Evolutionary conservation across 306 rosid genomes (phyloP), one percentile per base, ranked within the genome.

Genomic region (Abrus pulchellus): DNA sequence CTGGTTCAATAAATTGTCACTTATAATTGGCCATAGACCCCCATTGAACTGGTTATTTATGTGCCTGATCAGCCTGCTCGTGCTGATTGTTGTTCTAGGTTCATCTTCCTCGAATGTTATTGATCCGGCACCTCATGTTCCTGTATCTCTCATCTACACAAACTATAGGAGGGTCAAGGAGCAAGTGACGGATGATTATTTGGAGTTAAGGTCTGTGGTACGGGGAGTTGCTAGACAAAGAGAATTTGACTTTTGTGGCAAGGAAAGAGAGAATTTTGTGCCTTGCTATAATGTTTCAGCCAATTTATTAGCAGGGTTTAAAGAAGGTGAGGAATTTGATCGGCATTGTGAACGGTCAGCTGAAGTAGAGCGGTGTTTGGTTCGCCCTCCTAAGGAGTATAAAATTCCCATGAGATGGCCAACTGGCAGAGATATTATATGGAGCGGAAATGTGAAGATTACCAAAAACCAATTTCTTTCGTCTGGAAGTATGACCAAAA

Each of bases 401-500:
- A 93, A 88, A 86, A 90, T 87, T 80, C 98, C 98, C 74, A 45
- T 93, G 59, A 86, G 81, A 64, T 93, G 97, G 98, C 93, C 94
- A 30, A 81, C 85, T 78, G 93, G 97, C 50, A 86, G 91, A 86
- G 98, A 93, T 81, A 90, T 93, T 79, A 91, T 93, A 89, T 93
- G 98, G 97, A 93, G 93, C 69, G 97, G 90, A 65, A 93, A 93
- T 43, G 97, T 93, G 83, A 93, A 93, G 92, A 86, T 93, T 83
- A 90, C 92, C 85, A 93, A 88, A 82, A 92, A 87, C 47, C 98
- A 93, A 80, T 92, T 93, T 86, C 94, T 93, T 83, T 89, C 97
- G 0, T 93, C 98, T 75, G 98, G 98, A 76, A 93, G 97, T 85
- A 89, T 92, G 92, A 93, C 98, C 76, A 93, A 93, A 86, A 91